phyloP scores from a whole-genome alignment of 345 rosid species.

The Clarkia xantiana region DNA sequence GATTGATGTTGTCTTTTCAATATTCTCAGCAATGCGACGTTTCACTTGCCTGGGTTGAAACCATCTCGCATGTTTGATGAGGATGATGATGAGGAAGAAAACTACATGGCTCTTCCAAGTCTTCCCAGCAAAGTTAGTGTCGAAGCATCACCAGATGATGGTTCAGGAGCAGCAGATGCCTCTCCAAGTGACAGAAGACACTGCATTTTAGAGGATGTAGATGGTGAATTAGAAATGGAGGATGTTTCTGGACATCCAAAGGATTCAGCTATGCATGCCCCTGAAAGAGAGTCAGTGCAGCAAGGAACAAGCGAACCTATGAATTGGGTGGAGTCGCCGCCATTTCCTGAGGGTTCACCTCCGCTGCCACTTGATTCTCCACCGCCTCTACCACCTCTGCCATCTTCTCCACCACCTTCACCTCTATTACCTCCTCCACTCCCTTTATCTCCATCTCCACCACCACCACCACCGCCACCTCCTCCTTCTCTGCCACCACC shows the following conservation, averaged over 20 bases:
- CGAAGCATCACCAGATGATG: constrained; percentile 27
- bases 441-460: constrained; percentile 35
- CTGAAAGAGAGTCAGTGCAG: constrained; percentile 24
- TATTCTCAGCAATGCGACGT: constrained; percentile 62
- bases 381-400: constrained; percentile 59
- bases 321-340: constrained; percentile 21
- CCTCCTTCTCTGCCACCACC: constrained; percentile 17
- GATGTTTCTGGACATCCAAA: constrained; percentile 58
- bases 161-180: constrained; percentile 24
- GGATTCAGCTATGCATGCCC: constrained; percentile 17
- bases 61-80: constrained; percentile 50
- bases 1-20: constrained; percentile 8
- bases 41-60: constrained; percentile 70
- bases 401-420: constrained; percentile 54
- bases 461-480: constrained; percentile 22
- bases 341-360: constrained; percentile 42
- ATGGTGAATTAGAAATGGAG: constrained; percentile 85
- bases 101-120: constrained; percentile 40
- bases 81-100: constrained; percentile 32
- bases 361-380: constrained; percentile 67
- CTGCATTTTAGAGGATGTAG: constrained; percentile 63
- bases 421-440: constrained; percentile 28
- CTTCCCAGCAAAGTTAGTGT: constrained; percentile 23
- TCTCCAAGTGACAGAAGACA: constrained; percentile 53
- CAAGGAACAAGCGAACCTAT: constrained; percentile 19